Evolutionary conservation across 768 basidiomycete species (phyloP).

Genomic region (Dentipellis fragilis): DNA sequence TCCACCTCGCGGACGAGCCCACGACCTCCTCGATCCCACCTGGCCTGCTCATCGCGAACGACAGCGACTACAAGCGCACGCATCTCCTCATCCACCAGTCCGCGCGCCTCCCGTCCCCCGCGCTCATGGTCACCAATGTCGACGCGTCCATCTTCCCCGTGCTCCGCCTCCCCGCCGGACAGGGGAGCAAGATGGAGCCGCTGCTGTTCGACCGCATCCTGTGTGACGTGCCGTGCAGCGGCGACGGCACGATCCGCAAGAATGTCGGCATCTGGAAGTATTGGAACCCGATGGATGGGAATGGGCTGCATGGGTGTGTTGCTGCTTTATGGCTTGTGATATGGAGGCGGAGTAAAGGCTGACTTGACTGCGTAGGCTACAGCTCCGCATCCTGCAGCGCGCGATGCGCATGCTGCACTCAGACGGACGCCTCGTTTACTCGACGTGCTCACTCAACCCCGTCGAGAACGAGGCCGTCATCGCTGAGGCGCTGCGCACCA

Average conservation of each 20-base stretch:
- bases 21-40: conserved; percentile 61
- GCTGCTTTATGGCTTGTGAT: neutral
- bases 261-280: conserved; percentile 91
- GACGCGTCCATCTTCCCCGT: conserved; percentile 84
- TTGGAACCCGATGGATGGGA: conserved; percentile 85
- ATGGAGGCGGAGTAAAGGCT: neutral
- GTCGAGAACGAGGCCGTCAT: conserved; percentile 96
- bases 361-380: conserved; percentile 45
- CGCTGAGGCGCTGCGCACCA: conserved; percentile 65
- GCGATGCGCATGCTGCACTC: conserved; percentile 85
- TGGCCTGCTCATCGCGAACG: conserved; percentile 90
- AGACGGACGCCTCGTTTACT: conserved; percentile 91
- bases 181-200: conserved; percentile 22
- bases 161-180: conserved; percentile 38
- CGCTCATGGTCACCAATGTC: conserved; percentile 91
- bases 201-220: conserved; percentile 88
- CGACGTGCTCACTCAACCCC: conserved; percentile 95
- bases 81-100: conserved; percentile 97
- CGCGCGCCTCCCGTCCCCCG: conserved; percentile 84
- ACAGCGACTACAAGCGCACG: conserved; percentile 87
- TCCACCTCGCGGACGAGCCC: conserved; percentile 69
- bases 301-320: conserved; percentile 77
- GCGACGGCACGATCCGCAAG: conserved; percentile 93
- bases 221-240: conserved; percentile 96
- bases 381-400: conserved; percentile 84